These are phyloP conservation scores for Gracilaria domingensis DNA, from an alignment of 23 red algal species.

Conservation along the genomic window DNA sequence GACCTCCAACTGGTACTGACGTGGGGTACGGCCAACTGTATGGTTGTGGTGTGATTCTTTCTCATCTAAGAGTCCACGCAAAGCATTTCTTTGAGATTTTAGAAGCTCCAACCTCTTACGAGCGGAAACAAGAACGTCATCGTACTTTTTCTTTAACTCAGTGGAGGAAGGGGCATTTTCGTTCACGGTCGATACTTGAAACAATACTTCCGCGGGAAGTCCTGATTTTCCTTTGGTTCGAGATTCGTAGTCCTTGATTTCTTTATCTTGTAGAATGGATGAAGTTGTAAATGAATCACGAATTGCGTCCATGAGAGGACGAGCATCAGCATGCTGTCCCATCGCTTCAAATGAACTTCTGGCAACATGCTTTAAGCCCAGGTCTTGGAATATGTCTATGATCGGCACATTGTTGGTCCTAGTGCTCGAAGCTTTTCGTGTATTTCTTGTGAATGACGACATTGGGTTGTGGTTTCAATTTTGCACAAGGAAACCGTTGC, in stretches of 20 bases:
- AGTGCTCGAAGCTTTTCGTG: background rate
- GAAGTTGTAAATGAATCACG: background rate
- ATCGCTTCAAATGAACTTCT: background rate
- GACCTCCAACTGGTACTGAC: background rate
- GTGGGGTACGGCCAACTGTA: background rate
- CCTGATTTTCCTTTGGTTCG: background rate
- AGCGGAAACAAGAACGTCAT: background rate
- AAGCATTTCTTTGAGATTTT: background rate
- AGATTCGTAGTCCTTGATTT: background rate
- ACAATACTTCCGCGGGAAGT: background rate
- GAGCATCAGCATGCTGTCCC: background rate
- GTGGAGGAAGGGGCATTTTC: background rate
- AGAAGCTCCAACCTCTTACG: background rate
- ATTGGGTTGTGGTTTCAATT: background rate
- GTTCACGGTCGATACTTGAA: background rate
- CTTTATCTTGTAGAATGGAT: constrained; percentile 11
- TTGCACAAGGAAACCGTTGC: constrained; percentile 1
- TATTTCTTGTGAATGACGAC: constrained; percentile 13
- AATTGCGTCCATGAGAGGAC: background rate
- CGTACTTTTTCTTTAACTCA: background rate
- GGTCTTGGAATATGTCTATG: background rate
- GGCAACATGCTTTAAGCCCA: background rate
- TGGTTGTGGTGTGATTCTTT: background rate
- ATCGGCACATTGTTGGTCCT: background rate
- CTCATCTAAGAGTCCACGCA: constrained; percentile 26